phyloP scores from a whole-genome alignment of 2,329 filamentous ascomycete genomes.

The Albifimbria verrucaria region DNA sequence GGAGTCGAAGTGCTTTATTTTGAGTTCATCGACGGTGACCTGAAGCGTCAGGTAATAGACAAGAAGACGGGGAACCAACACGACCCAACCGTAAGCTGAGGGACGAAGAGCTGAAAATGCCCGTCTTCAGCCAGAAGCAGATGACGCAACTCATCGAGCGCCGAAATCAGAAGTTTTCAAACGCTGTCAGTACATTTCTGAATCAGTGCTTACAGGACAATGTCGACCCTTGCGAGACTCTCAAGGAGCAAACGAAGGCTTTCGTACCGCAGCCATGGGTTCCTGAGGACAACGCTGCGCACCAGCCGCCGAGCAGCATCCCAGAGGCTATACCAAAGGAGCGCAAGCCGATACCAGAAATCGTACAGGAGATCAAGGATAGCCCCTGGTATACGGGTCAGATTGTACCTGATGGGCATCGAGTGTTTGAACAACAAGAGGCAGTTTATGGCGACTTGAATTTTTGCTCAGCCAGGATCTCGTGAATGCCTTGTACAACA shows the following conservation, averaged over 20 bases:
- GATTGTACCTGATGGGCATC: conserved; percentile 88
- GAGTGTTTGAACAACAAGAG: conserved; percentile 83
- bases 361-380: conserved; percentile 77
- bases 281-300: conserved; percentile 25
- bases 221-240: conserved; percentile 62
- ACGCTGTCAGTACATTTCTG: conserved; percentile 73
- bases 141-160: conserved; percentile 88
- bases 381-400: conserved; percentile 88
- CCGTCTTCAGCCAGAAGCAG: conserved; percentile 88
- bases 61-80: conserved; percentile 71
- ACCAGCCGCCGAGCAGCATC: conserved; percentile 41
- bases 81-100: conserved; percentile 65
- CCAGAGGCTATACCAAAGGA: conserved; percentile 76
- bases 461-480: conserved; percentile 86
- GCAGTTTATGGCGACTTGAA: conserved; percentile 78
- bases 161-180: conserved; percentile 77
- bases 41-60: conserved; percentile 74
- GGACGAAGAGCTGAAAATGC: conserved; percentile 84
- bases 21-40: conserved; percentile 87
- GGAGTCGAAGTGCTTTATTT: conserved; percentile 76
- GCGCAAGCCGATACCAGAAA: conserved; percentile 76
- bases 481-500: conserved; percentile 95
- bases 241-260: conserved; percentile 55
- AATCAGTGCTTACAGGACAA: conserved; percentile 65
- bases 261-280: conserved; percentile 61